phyloP scores from a whole-genome alignment of 257 asterid species.

The Plectranthus barbatus region DNA sequence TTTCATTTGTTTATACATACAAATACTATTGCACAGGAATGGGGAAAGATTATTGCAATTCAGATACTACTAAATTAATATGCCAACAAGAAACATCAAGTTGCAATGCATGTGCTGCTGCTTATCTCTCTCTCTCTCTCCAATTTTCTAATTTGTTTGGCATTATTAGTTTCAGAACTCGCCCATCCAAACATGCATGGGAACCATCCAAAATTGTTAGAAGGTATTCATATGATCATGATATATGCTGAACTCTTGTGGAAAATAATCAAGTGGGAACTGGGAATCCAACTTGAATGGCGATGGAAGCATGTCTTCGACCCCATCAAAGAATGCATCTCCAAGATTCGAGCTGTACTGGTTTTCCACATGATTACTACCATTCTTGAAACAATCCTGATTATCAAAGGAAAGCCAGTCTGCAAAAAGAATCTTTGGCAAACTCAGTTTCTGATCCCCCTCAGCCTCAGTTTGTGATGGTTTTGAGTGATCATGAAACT shows the following conservation, averaged over 20 bases:
- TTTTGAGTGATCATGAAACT: background rate
- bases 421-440: constrained; percentile 65
- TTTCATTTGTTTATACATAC: too few species aligned
- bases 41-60: too few species aligned
- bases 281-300: background rate
- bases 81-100: too few species aligned
- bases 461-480: constrained; percentile 14
- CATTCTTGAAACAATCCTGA: constrained; percentile 8
- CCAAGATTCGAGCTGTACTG: constrained; percentile 20
- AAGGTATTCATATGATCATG: background rate
- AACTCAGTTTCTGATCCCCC: constrained; percentile 19
- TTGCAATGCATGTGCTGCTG: constrained; percentile 36
- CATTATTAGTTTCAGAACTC: too few species aligned
- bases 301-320: background rate
- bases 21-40: too few species aligned
- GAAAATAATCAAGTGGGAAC: background rate
- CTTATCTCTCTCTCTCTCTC: background rate
- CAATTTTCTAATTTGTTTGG: too few species aligned
- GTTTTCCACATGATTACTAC: background rate
- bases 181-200: too few species aligned
- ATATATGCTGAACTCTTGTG: background rate
- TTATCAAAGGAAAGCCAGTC: constrained; percentile 66
- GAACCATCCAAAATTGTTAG: background rate
- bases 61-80: too few species aligned
- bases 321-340: constrained; percentile 16